Evolutionary conservation across 371 early-diverging fungal genomes (phyloP), one percentile per base, ranked within the genome.

Genomic region (Actinomucor elegans): DNA sequence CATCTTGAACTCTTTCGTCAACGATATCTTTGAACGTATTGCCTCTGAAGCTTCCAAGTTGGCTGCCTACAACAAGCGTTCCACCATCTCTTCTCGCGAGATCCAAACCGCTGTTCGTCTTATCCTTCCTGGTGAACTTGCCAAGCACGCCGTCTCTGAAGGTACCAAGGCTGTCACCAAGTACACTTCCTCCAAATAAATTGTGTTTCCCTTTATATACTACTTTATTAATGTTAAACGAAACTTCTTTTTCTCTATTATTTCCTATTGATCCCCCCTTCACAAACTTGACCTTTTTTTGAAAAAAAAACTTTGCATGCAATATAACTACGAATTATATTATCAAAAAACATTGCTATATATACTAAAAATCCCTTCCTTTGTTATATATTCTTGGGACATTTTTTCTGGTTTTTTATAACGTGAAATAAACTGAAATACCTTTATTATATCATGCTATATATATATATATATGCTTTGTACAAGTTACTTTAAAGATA

Each of bases 81-180:
- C 92, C 49, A 94, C 96, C 76, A 94, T 96, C 81, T 87, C 91
- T 46, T 94, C 94, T 37, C 90, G 96, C 67, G 96, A 96, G 78
- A 92, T 96, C 72, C 95, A 96, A 79, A 94, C 94, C 33, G 86
- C 94, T 51, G 94, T 94, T 48, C 89, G 97, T 62, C 84, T 96
- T 36, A 87, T 95, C 58, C 87, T 94, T 36, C 95, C 97, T 59
- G 95, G 97, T 68, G 97, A 96, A 79, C 81, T 96, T 55, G 92
- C 95, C 75, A 94, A 94, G 86, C 97, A 96, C 80, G 97, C 97
- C 66, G 94, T 94, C 61, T 94, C 95, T 58, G 97, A 95, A 84
- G 97, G 94, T 55, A 94, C 94, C 81, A 96, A 95, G 87, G 94
- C 97, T 60, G 94, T 94, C 71, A 92, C 94, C 88, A 95, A 95